A percentile compares a stretch with the other conserved stretches of the same genome.
Conservation (phyloP, 805 yeast species). For the Kodamaea kaohsiungensis region DNA sequence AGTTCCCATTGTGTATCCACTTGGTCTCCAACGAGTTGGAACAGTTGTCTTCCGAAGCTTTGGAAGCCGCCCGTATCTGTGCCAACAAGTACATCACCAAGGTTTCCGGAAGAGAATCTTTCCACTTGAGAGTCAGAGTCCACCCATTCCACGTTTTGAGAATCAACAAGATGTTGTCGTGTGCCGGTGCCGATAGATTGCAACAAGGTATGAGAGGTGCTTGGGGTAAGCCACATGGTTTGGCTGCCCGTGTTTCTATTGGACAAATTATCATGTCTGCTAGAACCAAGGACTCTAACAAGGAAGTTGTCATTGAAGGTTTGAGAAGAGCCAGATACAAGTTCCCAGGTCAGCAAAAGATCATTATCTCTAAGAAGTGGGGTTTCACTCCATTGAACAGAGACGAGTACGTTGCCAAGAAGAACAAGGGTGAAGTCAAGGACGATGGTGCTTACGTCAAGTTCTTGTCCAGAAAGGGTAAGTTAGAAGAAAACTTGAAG, state of each 20-base stretch:
- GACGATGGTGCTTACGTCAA: slow-evolving; percentile 99
- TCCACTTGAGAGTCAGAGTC: slow-evolving; percentile 99
- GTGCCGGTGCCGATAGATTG: slow-evolving; percentile 99
- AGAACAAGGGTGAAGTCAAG: slow-evolving; percentile 97
- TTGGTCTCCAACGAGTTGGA: slow-evolving; percentile 98
- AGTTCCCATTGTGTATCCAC: slow-evolving; percentile 99
- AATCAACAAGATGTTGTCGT: slow-evolving; percentile 99
- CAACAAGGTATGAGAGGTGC: slow-evolving; percentile 99
- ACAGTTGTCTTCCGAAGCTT: slow-evolving; percentile 99
- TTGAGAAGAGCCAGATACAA: slow-evolving; percentile 99
- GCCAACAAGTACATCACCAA: slow-evolving; percentile 99
- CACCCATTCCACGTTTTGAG: slow-evolving; percentile 99
- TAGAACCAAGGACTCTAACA: slow-evolving; percentile 98
- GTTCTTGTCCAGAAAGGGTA: slow-evolving; percentile 97
- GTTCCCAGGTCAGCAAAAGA: slow-evolving; percentile 99
- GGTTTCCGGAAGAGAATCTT: slow-evolving; percentile 97
- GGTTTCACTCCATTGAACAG: slow-evolving; percentile 99
- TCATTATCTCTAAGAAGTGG: slow-evolving; percentile 99
- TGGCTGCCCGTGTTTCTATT: slow-evolving; percentile 98
- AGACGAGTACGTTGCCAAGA: slow-evolving; percentile 90
- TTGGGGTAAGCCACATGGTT: slow-evolving; percentile 99
- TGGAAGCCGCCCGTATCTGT: slow-evolving; percentile 99
- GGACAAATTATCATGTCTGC: slow-evolving; percentile 98
- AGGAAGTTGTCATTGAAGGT: slow-evolving; percentile 97
- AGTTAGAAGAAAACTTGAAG: slow-evolving; percentile 85